Conservation (phyloP, 169 alveolate genomes). For the Eimeria praecox region DNA sequence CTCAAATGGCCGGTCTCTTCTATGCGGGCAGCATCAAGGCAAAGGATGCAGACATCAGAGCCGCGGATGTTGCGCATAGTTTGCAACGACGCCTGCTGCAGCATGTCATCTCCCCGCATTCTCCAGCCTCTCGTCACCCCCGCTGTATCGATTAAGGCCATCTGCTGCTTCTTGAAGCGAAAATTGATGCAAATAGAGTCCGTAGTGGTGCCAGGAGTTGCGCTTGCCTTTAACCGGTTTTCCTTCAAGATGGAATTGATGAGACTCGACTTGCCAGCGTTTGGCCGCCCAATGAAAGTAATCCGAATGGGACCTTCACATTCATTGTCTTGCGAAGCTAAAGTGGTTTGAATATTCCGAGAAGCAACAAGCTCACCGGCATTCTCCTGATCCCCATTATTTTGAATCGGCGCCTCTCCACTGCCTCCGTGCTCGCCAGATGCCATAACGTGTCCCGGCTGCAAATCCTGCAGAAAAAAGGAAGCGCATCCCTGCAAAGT, state of each 20-base stretch:
- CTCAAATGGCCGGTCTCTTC: slow-evolving; percentile 74
- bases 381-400: neutral
- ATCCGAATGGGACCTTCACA: slow-evolving; percentile 64
- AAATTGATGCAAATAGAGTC: slow-evolving; percentile 87
- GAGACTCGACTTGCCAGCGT: slow-evolving; percentile 91
- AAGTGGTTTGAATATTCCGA: neutral
- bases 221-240: slow-evolving; percentile 87
- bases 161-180: slow-evolving; percentile 86
- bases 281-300: slow-evolving; percentile 86
- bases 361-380: neutral
- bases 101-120: slow-evolving; percentile 77
- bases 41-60: slow-evolving; percentile 81
- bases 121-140: slow-evolving; percentile 87
- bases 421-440: neutral
- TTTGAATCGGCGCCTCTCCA: neutral
- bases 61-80: slow-evolving; percentile 80
- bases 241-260: slow-evolving; percentile 88
- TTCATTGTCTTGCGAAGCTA: neutral
- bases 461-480: neutral
- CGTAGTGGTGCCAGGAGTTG: slow-evolving; percentile 90
- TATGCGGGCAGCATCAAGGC: slow-evolving; percentile 78
- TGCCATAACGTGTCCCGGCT: neutral
- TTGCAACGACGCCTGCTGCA: slow-evolving; percentile 78
- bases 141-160: slow-evolving; percentile 91
- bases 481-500: neutral